phyloP scores from a whole-genome alignment of 2,329 filamentous ascomycete genomes.

The Bipolaris sorokiniana region DNA sequence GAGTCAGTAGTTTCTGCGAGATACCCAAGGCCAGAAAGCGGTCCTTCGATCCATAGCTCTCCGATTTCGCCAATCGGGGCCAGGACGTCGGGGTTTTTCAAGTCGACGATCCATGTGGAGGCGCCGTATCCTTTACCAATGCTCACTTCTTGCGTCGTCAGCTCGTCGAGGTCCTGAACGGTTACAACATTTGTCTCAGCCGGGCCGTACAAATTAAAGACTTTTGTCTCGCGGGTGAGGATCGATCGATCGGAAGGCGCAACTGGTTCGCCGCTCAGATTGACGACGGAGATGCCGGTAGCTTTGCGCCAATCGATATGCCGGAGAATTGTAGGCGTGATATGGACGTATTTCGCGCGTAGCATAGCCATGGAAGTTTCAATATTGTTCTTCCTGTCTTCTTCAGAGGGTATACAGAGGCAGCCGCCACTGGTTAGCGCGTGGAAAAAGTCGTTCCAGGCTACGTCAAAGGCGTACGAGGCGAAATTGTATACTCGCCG shows the following conservation, averaged over 20 bases:
- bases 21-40: conserved; percentile 45
- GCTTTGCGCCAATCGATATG: neutral
- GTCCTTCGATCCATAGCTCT: conserved; percentile 64
- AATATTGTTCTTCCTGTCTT: conserved; percentile 57
- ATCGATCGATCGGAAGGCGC: neutral
- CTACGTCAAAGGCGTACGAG: conserved; percentile 54
- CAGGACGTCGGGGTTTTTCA: conserved; percentile 7
- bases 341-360: conserved; percentile 38
- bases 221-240: neutral
- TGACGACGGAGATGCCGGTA: neutral
- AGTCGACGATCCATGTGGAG: conserved; percentile 50
- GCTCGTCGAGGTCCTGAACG: neutral
- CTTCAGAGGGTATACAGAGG: conserved; percentile 60
- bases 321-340: conserved; percentile 60
- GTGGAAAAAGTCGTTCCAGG: conserved; percentile 58
- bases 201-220: neutral
- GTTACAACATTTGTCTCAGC: neutral
- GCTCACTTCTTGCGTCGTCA: neutral
- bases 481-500: neutral
- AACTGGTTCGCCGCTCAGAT: neutral
- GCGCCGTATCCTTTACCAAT: conserved; percentile 57
- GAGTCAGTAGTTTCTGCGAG: conserved; percentile 16
- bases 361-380: conserved; percentile 43
- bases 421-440: conserved; percentile 56
- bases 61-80: conserved; percentile 25